These are phyloP conservation scores for Fusarium abutilonis DNA, from an alignment of 2,329 filamentous ascomycete species.

Conservation along the genomic window DNA sequence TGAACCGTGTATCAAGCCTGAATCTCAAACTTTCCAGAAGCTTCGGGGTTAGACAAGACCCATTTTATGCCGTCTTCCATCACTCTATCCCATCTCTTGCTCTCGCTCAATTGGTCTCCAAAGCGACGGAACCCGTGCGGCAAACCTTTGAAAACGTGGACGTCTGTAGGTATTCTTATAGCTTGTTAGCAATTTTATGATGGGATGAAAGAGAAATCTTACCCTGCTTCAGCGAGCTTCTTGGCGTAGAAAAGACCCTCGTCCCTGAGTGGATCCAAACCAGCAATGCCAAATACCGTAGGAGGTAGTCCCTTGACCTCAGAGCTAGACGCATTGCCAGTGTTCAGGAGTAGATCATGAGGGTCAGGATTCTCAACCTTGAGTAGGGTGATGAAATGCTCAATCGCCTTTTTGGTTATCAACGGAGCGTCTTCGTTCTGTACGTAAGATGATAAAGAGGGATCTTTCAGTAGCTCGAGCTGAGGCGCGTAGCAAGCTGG, in stretches of 20 bases:
- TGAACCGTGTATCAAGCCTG: not conserved
- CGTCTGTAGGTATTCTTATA: slow-evolving; percentile 57
- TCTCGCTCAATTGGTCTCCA: slow-evolving; percentile 51
- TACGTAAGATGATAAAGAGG: slow-evolving; percentile 55
- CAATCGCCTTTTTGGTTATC: slow-evolving; percentile 39
- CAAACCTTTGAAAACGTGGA: slow-evolving; percentile 61
- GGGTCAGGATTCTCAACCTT: slow-evolving; percentile 34
- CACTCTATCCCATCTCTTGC: slow-evolving; percentile 55
- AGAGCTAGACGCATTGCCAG: slow-evolving; percentile 38
- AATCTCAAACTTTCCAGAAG: slow-evolving; percentile 45
- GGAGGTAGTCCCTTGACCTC: slow-evolving; percentile 57
- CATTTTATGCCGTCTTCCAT: slow-evolving; percentile 57
- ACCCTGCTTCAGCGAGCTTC: slow-evolving; percentile 56
- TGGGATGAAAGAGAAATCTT: slow-evolving; percentile 28
- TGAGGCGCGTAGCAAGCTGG: slow-evolving; percentile 42
- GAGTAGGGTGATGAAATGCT: slow-evolving; percentile 43
- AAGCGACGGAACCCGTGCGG: slow-evolving; percentile 61
- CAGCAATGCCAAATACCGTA: slow-evolving; percentile 57
- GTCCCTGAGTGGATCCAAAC: slow-evolving; percentile 59
- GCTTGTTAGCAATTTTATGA: not conserved
- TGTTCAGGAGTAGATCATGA: slow-evolving; percentile 53
- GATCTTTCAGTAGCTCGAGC: slow-evolving; percentile 50
- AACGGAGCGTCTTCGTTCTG: slow-evolving; percentile 59
- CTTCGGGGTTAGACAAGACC: slow-evolving; percentile 49
- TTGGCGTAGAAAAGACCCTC: slow-evolving; percentile 59